phyloP scores from a whole-genome alignment of 1,284 basidiomycete species.

The Melanopsichium pennsylvanicum region DNA sequence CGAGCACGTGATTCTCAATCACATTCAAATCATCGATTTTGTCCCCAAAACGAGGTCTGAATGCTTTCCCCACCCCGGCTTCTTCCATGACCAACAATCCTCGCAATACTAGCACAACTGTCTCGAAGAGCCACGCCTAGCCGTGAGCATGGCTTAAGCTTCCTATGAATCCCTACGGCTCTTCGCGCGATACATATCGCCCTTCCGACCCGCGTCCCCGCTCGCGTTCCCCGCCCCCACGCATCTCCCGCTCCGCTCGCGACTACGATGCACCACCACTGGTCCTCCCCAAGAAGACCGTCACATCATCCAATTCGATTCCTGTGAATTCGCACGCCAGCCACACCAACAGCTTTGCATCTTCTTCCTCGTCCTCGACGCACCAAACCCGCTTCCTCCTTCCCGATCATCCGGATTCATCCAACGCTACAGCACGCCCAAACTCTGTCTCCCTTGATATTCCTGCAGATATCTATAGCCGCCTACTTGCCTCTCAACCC shows the following conservation, averaged over 20 bases:
- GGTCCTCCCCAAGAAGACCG: constrained; percentile 7
- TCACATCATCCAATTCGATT: neutral
- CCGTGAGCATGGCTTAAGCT: constrained; percentile 1
- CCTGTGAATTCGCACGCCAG: neutral
- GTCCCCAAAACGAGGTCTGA: no score
- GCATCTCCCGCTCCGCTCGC: neutral
- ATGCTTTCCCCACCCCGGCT: no score
- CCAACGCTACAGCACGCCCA: neutral
- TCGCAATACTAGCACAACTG: no score
- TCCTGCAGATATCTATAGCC: no score
- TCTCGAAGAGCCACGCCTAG: neutral
- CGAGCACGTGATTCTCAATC: no score
- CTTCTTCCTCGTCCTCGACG: constrained; percentile 1
- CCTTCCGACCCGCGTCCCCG: constrained; percentile 9
- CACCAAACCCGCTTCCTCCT: neutral
- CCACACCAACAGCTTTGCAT: constrained; percentile 1
- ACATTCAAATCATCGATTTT: no score
- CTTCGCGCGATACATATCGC: constrained; percentile 5
- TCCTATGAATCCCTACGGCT: constrained; percentile 9
- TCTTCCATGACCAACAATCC: no score
- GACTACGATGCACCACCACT: constrained; percentile 11
- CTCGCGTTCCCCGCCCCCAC: constrained; percentile 14
- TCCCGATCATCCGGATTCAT: neutral
- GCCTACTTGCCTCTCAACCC: neutral
- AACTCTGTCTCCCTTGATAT: constrained; percentile 2